Evolutionary conservation across 2,329 filamentous ascomycete species (phyloP), one percentile per base, ranked within the genome.

Genomic region (Cladosporium sphaerospermum): DNA sequence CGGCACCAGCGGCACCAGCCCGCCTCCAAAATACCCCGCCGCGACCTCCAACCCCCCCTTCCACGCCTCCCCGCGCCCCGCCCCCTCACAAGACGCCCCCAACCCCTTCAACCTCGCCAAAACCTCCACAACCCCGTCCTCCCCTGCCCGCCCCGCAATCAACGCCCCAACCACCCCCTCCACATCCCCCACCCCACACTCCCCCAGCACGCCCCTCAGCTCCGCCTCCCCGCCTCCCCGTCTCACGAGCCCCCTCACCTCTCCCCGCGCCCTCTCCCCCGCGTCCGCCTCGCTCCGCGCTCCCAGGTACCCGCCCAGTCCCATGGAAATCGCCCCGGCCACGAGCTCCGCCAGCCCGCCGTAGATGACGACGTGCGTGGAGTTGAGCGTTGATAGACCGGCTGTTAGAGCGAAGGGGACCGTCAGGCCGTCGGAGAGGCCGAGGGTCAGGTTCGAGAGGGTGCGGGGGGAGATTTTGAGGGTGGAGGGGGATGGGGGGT

Each of bases 1-100:
- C 0, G 85, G 85, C 40, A 86, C 69, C 61, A 88, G 76, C 11
- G 85, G 85, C n/a, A 88, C 78, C 51, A 88, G 73, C 0, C 85
- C 85, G 16, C 85, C 85, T 18, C 88, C 67, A 49, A 88, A 83
- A 66, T 89, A 89, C 34, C 83, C 83, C 13, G 82, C 62, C 0
- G 84, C 82, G 61, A 89, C 85, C 8, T 82, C 87, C 23, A 83
- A 58, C 2, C 83, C 85, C 0, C 80, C 84, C 42, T 70, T 70
- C 62, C 70, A 75, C 9, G 74, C 73, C 54, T 73, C 69, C 2
- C 57, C 58, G 14, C 23, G 7, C 23, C 60, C 52, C 45, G 74
- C 72, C 46, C 69, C 71, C 41, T 74, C 68, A 1, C 16, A 18
- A 18, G 16, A 18, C 16, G 16, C 16, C 16, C 69, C 61, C 39